phyloP scores from a whole-genome alignment of 768 basidiomycete genomes.

The Amanita rubescens region DNA sequence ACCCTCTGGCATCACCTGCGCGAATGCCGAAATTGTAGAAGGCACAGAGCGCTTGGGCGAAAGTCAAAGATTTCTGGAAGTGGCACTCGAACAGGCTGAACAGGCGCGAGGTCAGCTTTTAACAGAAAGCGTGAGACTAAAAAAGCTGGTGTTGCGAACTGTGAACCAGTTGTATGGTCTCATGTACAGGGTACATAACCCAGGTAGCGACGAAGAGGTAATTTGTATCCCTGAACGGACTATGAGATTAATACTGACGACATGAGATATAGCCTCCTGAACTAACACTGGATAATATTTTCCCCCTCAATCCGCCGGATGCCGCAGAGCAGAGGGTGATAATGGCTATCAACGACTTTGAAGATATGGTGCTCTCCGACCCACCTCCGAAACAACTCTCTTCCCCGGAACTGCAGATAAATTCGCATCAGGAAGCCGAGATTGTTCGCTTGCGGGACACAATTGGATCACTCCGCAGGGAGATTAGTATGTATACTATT shows the following conservation, averaged over 20 bases:
- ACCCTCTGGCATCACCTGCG: slow-evolving; percentile 46
- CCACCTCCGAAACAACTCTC: background rate
- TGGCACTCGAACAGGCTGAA: slow-evolving; percentile 70
- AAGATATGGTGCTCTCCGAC: background rate
- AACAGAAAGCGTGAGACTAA: slow-evolving; percentile 59
- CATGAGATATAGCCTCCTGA: background rate
- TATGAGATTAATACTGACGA: background rate
- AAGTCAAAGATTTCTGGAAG: slow-evolving; percentile 29
- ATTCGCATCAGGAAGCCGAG: slow-evolving; percentile 2
- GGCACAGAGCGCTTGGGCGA: slow-evolving; percentile 39
- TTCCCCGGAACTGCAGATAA: background rate
- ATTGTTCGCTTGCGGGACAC: background rate
- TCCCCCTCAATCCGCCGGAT: slow-evolving; percentile 7
- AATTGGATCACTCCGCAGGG: background rate
- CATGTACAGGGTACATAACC: slow-evolving; percentile 23
- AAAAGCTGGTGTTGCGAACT: slow-evolving; percentile 49
- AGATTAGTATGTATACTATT: background rate
- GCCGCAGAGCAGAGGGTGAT: slow-evolving; percentile 1
- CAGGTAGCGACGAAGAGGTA: slow-evolving; percentile 4
- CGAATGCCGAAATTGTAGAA: slow-evolving; percentile 42
- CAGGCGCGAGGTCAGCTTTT: slow-evolving; percentile 49
- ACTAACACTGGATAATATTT: slow-evolving; percentile 2
- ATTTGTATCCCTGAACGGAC: slow-evolving; percentile 13
- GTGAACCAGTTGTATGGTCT: slow-evolving; percentile 61
- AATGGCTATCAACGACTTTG: slow-evolving; percentile 2